Conservation (phyloP, 441 rosid genomes). For the Pelargonium myrrhifolium region DNA sequence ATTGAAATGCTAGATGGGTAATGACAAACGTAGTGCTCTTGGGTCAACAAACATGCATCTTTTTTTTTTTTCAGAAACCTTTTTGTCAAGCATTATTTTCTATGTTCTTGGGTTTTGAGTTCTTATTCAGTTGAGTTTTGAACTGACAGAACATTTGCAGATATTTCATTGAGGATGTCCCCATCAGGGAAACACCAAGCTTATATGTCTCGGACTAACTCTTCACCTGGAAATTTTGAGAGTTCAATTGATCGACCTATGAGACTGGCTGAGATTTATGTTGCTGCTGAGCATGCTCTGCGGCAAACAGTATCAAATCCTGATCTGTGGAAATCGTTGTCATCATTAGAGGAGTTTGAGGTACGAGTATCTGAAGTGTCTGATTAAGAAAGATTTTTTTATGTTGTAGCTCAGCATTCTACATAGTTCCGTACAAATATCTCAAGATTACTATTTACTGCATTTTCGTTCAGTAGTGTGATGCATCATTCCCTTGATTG, state of each 20-base stretch:
- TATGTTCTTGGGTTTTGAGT: slow-evolving; percentile 4
- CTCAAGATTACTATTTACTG: slow-evolving; percentile 2
- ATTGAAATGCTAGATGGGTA: slow-evolving; percentile 87
- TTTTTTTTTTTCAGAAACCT: not conserved
- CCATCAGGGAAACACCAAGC: slow-evolving; percentile 39
- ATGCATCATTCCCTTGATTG: not conserved
- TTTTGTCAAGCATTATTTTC: slow-evolving; percentile 5
- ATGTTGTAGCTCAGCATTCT: not conserved
- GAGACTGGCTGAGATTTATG: slow-evolving; percentile 95
- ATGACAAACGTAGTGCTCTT: not conserved
- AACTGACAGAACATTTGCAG: slow-evolving; percentile 71
- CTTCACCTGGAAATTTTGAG: slow-evolving; percentile 80
- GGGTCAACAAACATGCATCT: not conserved
- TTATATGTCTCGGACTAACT: slow-evolving; percentile 67
- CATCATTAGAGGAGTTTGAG: slow-evolving; percentile 83
- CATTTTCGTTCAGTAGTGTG: not conserved
- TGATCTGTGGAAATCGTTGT: slow-evolving; percentile 59
- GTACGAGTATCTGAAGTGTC: slow-evolving; percentile 34
- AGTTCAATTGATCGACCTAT: slow-evolving; percentile 84
- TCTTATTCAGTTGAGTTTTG: slow-evolving; percentile 26
- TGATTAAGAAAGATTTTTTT: slow-evolving; percentile 8
- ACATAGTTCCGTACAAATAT: not conserved
- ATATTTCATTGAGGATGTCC: slow-evolving; percentile 43
- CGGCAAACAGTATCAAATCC: slow-evolving; percentile 63
- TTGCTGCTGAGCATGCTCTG: slow-evolving; percentile 90